Evolutionary conservation across 2,329 filamentous ascomycete genomes (phyloP), one percentile per base, ranked within the genome.

Genomic region (Xylariaceae sp.): DNA sequence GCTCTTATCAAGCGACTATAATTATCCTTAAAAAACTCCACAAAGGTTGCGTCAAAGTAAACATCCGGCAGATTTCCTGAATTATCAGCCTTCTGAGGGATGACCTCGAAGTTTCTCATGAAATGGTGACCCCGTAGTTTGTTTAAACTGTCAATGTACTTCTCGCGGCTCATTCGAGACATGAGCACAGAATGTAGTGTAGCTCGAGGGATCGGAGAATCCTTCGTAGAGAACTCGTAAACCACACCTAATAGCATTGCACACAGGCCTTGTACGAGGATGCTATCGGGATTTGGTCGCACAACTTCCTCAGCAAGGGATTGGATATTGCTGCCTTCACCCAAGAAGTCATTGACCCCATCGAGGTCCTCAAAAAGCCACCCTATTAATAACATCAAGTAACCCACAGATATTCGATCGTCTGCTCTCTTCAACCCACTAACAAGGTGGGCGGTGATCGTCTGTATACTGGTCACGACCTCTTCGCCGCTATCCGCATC

Each of bases 181-280:
- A 85, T 80, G 37, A 99, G 79, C 23, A 97, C 83, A 20, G 89
- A 86, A 67, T 96, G 90, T 44, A 99, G 77, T 9, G 89, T 93
- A 20, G 86, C 81, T 58, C 95, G 84, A 5, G 93, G 85, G 49
- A 99, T 88, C 0, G 95, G 91, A 0, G 93, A 98, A 73, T 99
- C 95, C 70, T 96, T 96, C 0, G 93, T 97, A 9, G 93, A 98
- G 69, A 98, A 99, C 68, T 99, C 95, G 71, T 98, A 99, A 3
- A 95, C 82, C 19, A 96, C 88, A 9, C 93, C 95, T 1, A 98
- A 80, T 0, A 99, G 77, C 70, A 92, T 86, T 16, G 92, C 89
- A 70, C 89, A 91, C 12, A 99, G 80, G 1, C 95, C 95, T 62
- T 91, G 89, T 14, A 93, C 81, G 29, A 96, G 77, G 19, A 84